phyloP scores from a whole-genome alignment of 257 asterid species.

The Coffea canephora region DNA sequence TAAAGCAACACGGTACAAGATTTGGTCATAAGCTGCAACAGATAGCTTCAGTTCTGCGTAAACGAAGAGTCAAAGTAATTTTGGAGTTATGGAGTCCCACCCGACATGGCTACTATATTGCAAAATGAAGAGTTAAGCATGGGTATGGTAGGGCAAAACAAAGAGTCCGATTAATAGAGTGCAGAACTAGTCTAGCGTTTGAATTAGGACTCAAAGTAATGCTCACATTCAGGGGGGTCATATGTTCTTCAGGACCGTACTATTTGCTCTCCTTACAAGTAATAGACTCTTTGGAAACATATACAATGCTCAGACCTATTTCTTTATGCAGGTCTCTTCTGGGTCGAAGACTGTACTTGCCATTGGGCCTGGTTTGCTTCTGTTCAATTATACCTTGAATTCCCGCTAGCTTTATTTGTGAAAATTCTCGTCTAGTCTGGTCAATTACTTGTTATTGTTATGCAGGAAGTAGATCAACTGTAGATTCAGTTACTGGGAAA shows the following conservation, averaged over 20 bases:
- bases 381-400: not conserved
- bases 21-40: not conserved
- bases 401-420: not conserved
- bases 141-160: too few species aligned
- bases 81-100: too few species aligned
- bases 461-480: slow-evolving; percentile 69
- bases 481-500: slow-evolving; percentile 92
- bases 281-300: slow-evolving; percentile 1
- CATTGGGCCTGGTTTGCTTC: slow-evolving; percentile 83
- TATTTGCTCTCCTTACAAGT: not conserved
- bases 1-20: not conserved
- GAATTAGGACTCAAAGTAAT: not conserved
- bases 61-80: too few species aligned
- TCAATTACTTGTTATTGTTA: not conserved
- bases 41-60: not conserved
- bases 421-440: not conserved
- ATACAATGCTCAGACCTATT: not conserved
- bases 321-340: slow-evolving; percentile 62
- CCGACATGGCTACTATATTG: too few species aligned
- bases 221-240: not conserved
- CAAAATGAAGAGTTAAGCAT: too few species aligned
- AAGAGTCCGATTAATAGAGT: too few species aligned
- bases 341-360: slow-evolving; percentile 97
- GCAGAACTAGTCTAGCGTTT: not conserved
- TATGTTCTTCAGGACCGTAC: not conserved